Base-by-base conservation (phyloP, 2,329 filamentous ascomycete species). In the Aspergillus persii region DNA sequence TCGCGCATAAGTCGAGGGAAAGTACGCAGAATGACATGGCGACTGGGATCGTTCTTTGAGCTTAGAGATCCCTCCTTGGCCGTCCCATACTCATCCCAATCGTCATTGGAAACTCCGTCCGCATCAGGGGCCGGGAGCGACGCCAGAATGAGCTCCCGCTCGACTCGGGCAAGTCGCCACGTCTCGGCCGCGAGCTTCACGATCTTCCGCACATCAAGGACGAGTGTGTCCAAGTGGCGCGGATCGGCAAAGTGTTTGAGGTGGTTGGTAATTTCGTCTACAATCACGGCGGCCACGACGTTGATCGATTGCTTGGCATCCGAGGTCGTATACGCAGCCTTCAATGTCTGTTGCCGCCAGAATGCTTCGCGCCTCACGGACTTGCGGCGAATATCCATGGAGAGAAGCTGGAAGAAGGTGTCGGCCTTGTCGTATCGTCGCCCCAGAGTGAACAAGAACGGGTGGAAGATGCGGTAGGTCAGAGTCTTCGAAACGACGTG, bases 111-210 rank as follows among this genome's bases (percentile, higher is more conserved):
- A 12, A 70, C 65, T n/a, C 62, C 66, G 44, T 74, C 70, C 1
- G 75, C 68, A 29, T 76, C 71, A 0, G 74, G 71, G 0, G 72
- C 71, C 3, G 81, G 81, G 73, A 85, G 81, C 1, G 73, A 76
- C 3, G 83, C 83, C 9, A 78, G 74, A 52, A 86, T 82, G 63
- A 83, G 77, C 65, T 84, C 82, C 18, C 82, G 77, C 67, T 85
- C 83, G 33, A 86, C 79, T 8, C 83, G 79, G 4, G 83, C 83
- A 66, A 83, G 82, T 23, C 83, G 76, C 83, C 83, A 86, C 7
- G 83, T 84, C 68, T 85, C 82, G 1, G 83, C 82, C 2, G 83
- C 83, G 23, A 83, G 75, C 66, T 85, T 86, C 52, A 85, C 83
- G 49, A 85, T 83, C 58, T 80, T 77, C 44, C 82, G 78, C 5